Evolutionary conservation across 306 rosid genomes (phyloP).

Genomic region (Trichosanthes cucumerina): DNA sequence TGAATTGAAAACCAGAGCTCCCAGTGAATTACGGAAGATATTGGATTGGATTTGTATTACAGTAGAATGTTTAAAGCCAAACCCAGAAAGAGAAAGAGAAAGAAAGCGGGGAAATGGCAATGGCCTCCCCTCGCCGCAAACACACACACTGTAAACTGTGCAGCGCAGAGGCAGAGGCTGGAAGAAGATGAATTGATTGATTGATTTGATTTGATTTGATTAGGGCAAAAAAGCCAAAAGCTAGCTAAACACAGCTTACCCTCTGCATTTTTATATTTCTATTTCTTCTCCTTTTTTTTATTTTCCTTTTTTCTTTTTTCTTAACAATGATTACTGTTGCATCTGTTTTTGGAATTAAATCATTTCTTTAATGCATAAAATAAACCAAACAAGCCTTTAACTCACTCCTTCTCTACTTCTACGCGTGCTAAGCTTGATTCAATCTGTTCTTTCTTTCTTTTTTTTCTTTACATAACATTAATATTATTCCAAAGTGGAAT

Average conservation of each 20-base stretch:
- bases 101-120: not conserved
- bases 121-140: not conserved
- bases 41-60: no score
- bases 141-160: not conserved
- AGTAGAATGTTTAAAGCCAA: not conserved
- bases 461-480: no score
- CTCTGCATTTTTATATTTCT: not conserved
- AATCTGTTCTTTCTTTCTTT: not conserved
- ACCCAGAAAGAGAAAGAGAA: not conserved
- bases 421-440: no score
- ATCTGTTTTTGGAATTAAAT: not conserved
- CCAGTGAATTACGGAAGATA: not conserved
- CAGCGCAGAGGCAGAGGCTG: constrained; percentile 8
- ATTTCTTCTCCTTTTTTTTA: not conserved
- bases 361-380: not conserved
- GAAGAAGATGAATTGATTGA: not conserved
- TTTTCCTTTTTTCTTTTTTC: not conserved
- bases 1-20: not conserved
- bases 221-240: constrained; percentile 5
- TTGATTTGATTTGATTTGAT: not conserved
- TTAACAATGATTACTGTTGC: not conserved
- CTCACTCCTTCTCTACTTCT: not conserved
- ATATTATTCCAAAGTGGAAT: no score
- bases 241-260: not conserved
- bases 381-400: not conserved